Base-by-base conservation (phyloP, 495 filamentous ascomycete genomes). In the Hypoxylon trugodes region DNA sequence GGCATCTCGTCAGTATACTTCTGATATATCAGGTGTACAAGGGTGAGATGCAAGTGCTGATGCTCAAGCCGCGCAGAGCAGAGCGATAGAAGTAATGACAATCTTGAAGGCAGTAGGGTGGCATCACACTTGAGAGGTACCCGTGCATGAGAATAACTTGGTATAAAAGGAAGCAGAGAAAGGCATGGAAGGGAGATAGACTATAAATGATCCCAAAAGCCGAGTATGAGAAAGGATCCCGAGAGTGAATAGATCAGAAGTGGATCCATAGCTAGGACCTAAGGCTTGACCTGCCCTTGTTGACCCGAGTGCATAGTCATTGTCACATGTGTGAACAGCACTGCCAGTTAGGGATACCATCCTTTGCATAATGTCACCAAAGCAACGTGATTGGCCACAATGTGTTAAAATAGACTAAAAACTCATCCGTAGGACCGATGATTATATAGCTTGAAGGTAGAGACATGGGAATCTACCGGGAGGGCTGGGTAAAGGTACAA, bases 31-130 rank as follows among this genome's bases (percentile, higher is more conserved):
- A 91, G 71, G 83, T 82, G 80, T 91, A 90, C 49, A 88, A 80
- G 68, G 88, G 86, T 56, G 89, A 90, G 68, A 95, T 85, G 66
- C 77, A 82, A 56, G 89, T 93, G 73, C 85, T 81, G 54, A 96
- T 88, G 59, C 89, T 93, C 33, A 94, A 79, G 73, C 92, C 86
- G 80, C 88, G 90, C 75, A 95, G 77, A 65, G 90, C 89, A 69
- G 86, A 93, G 81, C 90, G 89, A 81, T 90, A 93, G 82, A 96
- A 96, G 75, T 94, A 95, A 73, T 95, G 91, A 71, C 90, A 96
- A 73, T 96, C 90, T 82, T 95, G 89, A 42, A 89, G 80, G 74
- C 79, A 96, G 74, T 92, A 95, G 60, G 83, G 76, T 78, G 90
- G 90, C 90, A 94, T 95, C 73, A 76, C 77, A 79, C 75, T 77